Conservation (phyloP, 371 early-diverging fungal species). For the Mortierella sp. region DNA sequence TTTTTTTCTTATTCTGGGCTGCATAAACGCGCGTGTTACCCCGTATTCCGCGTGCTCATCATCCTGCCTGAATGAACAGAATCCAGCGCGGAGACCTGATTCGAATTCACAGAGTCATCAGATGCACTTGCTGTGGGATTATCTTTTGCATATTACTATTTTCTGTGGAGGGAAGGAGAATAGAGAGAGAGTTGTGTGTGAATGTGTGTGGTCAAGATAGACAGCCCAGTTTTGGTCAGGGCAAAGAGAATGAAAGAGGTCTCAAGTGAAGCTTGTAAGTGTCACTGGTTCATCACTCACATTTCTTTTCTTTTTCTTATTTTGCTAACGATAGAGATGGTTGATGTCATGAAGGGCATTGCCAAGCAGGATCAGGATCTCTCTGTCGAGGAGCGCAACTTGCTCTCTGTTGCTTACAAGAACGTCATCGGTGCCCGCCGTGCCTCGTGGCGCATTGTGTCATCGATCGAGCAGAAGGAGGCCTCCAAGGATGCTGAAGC, state of each 20-base stretch:
- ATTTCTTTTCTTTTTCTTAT: background rate
- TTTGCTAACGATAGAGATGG: background rate
- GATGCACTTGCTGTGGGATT: too few relatives aligned
- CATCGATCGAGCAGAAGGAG: constrained; percentile 93
- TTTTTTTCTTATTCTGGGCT: too few relatives aligned
- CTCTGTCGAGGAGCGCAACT: constrained; percentile 90
- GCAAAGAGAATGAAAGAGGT: too few relatives aligned
- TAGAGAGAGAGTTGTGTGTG: background rate
- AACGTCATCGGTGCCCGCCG: constrained; percentile 97
- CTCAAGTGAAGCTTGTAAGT: too few relatives aligned
- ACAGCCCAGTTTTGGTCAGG: background rate
- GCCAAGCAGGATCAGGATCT: background rate
- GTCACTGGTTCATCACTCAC: background rate
- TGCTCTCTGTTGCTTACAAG: constrained; percentile 97
- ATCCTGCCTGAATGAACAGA: too few relatives aligned
- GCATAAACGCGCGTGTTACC: too few relatives aligned
- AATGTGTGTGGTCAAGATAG: background rate
- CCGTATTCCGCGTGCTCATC: too few relatives aligned
- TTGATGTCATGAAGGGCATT: background rate
- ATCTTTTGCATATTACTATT: background rate
- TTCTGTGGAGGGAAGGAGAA: background rate
- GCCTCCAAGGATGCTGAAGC: constrained; percentile 76
- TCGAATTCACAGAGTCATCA: too few relatives aligned
- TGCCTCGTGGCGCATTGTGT: constrained; percentile 96
- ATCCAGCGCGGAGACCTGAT: too few relatives aligned